Evolutionary conservation across 2,329 filamentous ascomycete genomes (phyloP), one percentile per base, ranked within the genome.

Genomic region (Arthrobotrys iridis): DNA sequence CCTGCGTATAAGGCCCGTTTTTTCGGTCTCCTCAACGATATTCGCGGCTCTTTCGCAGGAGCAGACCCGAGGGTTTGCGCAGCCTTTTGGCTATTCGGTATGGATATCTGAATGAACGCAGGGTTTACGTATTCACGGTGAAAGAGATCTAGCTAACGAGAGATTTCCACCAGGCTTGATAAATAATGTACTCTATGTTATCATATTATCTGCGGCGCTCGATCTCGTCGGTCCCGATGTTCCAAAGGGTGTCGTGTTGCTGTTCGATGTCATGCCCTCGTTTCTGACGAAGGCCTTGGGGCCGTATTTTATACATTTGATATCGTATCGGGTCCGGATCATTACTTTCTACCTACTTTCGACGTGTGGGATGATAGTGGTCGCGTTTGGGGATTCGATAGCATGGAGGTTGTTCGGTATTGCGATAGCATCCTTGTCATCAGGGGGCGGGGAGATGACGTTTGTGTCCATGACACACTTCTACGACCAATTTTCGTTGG

Each of bases 131-230:
- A 70, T 30, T 72, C 30, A 73, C 64, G 8, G 28, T 20, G 11
- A 6, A 20, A 13, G 55, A 18, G 46, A 6, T 40, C 58, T 77
- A 18, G 62, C 59, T 55, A 73, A 46, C 57, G 8, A 8, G 13
- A 11, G 7, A n/a, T 50, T 24, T 57, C 43, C 66, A 22, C 28
- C 80, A 94, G 92, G 92, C 60, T 84, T 95, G 15, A 95, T 98
- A 81, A 98, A 99, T 83, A 98, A 98, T 84, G 92, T 98, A 79
- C 91, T 97, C 83, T 98, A 97, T 83, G 94, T 98, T 66, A 92
- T 98, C 82, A 95, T 98, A 81, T 90, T 99, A 80, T 96, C 93
- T 28, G 92, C 95, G 35, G 95, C 95, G 2, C 91, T 97, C 80
- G 95, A 99, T 80, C 91, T 99, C 76, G 95, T 98, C 79, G 94